Evolutionary conservation across 306 rosid species (phyloP), one percentile per base, ranked within the genome.

Genomic region (Calophaca sinica): DNA sequence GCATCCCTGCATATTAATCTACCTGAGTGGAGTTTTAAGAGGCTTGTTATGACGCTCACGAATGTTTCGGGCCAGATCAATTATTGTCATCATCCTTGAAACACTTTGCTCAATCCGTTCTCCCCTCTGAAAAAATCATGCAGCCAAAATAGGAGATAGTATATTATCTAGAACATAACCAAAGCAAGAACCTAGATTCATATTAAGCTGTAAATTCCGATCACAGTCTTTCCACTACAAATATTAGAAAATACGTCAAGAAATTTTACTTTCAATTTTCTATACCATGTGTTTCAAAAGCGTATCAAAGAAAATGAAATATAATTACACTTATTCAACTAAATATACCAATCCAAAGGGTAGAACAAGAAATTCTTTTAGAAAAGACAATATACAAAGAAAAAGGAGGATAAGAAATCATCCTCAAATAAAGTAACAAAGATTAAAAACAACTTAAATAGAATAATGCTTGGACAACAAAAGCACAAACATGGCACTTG

Each of bases 41-140:
- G 98, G 93, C 70, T 88, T 94, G 89, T 88, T 94, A 80, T 91
- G 97, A 48, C 97, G 93, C 75, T 94, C 98, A 45, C 97, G 97
- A 77, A 90, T 91, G 73, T 94, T 94, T 70, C 96, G 92, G 8
- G 98, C 98, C 54, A 91, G 96, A 79, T 94, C 97, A 86, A 91
- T 94, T 50, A 90, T 90, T 62, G 90, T 94, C 86, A 71, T 91
- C 98, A 91, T 94, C 86, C 98, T 90, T 32, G 96, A 61, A 70
- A 94, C 96, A 72, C 98, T 94, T 79, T 86, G 87, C 78, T 94
- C 98, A 72, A 94, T 94, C 66, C 96, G 85, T 70, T 88, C 96
- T 41, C 86, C 98, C 80, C 89, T 79, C 96, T 94, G 62, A 81
- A 10, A 31, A 68, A 65, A 86, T 68, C 60, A 76, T 20, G 44